Base-by-base conservation (phyloP, 2,329 filamentous ascomycete species). In the Sporothrix protearum region DNA sequence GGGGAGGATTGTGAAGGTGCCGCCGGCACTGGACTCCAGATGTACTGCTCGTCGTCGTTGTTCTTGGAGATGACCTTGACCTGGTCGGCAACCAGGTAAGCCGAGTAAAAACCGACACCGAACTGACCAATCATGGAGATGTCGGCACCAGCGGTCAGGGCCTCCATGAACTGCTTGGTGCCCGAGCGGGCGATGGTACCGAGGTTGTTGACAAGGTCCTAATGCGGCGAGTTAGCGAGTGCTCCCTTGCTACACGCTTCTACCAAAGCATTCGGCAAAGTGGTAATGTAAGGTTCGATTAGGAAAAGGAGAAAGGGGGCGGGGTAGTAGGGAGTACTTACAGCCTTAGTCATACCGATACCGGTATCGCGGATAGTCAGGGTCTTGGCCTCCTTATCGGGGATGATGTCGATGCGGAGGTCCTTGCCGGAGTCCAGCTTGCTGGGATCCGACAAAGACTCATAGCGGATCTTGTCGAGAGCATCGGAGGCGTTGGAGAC, bases 141-240 rank as follows among this genome's bases (percentile, higher is more conserved):
- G 85, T 99, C 96, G 82, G 96, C 96, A 87, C 96, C 96, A 77
- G 96, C 96, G 78, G 94, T 95, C 78, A 99, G 90, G 76, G 96
- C 96, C 89, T 99, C 96, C 96, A 99, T 99, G 86, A 99, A 99
- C 87, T 98, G 96, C 91, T 99, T 99, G 84, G 96, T 99, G 77
- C 96, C 96, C 75, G 96, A 99, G 82, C 96, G 94, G 82, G 96
- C 96, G 84, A 99, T 99, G 78, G 96, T 99, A 88, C 96, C 96
- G 77, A 99, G 90, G 89, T 99, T 99, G 92, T 99, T 99, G 88
- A 99, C 95, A 75, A 99, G 90, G 83, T 99, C 96, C 91, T 94
- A 22, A 9, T 10, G 9, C 19, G 5, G 7, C 74, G 22, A 6
- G 47, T 71, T n/a, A 71, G 45, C 28, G 2, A 16, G 5, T 36